Evolutionary conservation across 139 green algal species (phyloP), one percentile per base, ranked within the genome.

Genomic region (Pycnococcus provasolii): DNA sequence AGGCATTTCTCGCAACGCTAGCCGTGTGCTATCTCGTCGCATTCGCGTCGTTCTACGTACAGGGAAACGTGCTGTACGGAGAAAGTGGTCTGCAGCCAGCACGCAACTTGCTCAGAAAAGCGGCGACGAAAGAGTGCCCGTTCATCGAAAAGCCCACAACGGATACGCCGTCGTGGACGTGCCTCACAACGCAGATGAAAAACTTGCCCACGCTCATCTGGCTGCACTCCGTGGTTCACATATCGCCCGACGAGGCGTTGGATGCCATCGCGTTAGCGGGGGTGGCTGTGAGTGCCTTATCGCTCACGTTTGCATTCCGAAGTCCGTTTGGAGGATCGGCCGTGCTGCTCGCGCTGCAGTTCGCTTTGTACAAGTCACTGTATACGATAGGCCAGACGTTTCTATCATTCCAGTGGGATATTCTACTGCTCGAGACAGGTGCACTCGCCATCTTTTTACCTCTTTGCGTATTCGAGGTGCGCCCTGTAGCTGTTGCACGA

Each of bases 351-450:
- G 8, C 6, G 4, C 15, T 4, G 48, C 13, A 47, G 4, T 72
- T 41, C 40, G 37, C 42, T 45, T 9, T 62, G 44, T 79, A 79
- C 67, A 6, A 59, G 1, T 68, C 61, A 0, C 8, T 79, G 8
- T 42, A 72, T 41, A 1, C 43, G 1, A 4, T 67, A 13, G 73
- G 73, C 11, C 26, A 62, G 47, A 62, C 52, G 9, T 79, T 79
- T 46, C 4, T 75, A 1, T 66, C 54, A 1, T 79, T 75, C 45
- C 73, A 79, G 62, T 79, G 73, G 73, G 73, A 79, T 60, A 62
- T 64, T 1, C 67, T 79, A 1, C 73, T 79, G 2, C 62, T 79
- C 1, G 73, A 79, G 61, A 26, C 44, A 37, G 73, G 73, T 7
- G 48, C 61, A 26, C 45, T 52, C 3, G n/a, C 54, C 52, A 51